Evolutionary conservation across 2,329 filamentous ascomycete species (phyloP), one percentile per base, ranked within the genome.

Genomic region (Fusarium pininemorale): DNA sequence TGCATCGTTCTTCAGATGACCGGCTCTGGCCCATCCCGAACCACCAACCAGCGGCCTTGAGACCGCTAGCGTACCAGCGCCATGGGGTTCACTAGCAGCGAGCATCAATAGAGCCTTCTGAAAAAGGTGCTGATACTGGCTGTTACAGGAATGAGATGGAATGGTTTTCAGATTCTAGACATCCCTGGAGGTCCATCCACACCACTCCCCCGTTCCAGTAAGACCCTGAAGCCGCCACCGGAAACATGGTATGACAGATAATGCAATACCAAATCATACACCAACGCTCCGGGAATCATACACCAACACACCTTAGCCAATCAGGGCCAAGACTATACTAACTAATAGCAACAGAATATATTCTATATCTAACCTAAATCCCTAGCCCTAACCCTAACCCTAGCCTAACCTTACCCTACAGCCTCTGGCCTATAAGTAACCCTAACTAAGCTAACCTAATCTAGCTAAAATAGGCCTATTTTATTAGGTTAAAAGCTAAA

Each of bases 1-100:
- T 55, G 60, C 63, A 59, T 72, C 61, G 56, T 65, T 72, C 66
- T 70, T 55, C 66, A 70, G 41, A 70, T 55, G 70, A 71, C 57
- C 69, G 75, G 71, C 74, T 77, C 71, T 63, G 67, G 53, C 72
- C 67, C 56, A 74, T 69, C 59, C 58, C 51, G 59, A 60, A 47
- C 51, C 45, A 64, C 62, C 71, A 74, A 74, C 68, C 63, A 72
- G 62, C 44, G 47, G 53, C 68, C 63, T 59, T 69, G 71, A 74
- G 67, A 75, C 73, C 62, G 48, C 71, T 75, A 75, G 70, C 70
- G 73, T 77, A 66, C 70, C 75, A 74, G 63, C 70, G 70, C 75
- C 75, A 76, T 63, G 75, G 73, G 63, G 75, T 75, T 61, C 59
- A 50, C 68, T 73, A 66, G 66, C 59, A 45, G 35, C 63, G 69